Conservation (phyloP, 768 basidiomycete species). For the Lactarius sanguifluus region DNA sequence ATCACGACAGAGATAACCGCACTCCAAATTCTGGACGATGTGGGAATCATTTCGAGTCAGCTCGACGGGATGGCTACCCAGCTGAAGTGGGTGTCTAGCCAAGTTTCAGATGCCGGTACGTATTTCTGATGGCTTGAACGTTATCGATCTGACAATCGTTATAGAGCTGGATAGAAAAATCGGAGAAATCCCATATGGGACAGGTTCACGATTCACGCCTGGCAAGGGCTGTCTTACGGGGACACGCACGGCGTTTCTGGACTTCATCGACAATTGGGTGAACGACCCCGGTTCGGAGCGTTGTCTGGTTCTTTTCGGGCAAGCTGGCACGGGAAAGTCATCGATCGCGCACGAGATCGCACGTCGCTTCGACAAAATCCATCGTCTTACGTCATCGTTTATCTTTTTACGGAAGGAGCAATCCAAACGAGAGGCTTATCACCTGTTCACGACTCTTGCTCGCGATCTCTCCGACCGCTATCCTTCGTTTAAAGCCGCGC, state of each 20-base stretch:
- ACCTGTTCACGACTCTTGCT: conserved; percentile 4
- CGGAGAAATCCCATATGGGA: not conserved
- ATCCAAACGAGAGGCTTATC: not conserved
- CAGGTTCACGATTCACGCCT: not conserved
- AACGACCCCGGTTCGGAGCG: not conserved
- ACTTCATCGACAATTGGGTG: not conserved
- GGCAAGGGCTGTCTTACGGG: not conserved
- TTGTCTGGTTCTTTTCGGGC: not conserved
- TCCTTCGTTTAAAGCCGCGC: not conserved
- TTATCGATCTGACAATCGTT: not conserved
- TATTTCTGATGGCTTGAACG: not conserved
- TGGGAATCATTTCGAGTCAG: not conserved
- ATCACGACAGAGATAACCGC: not conserved
- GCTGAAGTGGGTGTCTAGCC: not conserved
- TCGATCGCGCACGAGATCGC: not conserved
- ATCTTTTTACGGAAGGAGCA: not conserved
- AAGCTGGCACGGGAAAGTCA: not conserved
- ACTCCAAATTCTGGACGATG: not conserved
- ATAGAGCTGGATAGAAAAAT: not conserved
- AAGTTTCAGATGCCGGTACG: not conserved
- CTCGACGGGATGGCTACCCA: not conserved
- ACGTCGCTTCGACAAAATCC: not conserved
- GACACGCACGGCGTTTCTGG: not conserved
- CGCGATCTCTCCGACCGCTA: not conserved
- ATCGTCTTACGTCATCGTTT: not conserved